Base-by-base conservation (phyloP, 345 rosid genomes). In the Moringa oleifera region DNA sequence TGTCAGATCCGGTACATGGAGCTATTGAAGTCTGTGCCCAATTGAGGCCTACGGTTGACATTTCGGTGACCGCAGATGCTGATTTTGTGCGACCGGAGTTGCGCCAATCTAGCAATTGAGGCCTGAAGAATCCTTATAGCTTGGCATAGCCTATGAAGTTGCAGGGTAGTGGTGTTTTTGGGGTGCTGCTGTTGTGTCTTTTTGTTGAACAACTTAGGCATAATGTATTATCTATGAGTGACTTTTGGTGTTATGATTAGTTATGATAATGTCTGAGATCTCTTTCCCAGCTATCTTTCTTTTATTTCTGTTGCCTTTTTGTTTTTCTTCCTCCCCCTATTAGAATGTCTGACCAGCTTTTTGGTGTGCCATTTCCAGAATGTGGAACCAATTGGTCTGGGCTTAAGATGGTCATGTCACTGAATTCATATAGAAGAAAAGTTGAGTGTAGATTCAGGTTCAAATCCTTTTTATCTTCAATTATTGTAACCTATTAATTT, bases 1-100 rank as follows among this genome's bases (percentile, higher is more conserved):
- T 84, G 23, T 83, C 91, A 0, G 98, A 92, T 46, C 91, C 94
- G 0, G 91, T 92, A 18, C 98, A 92, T 28, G 93, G 90, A 65
- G 98, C 91, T 45, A 77, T 87, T 6, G 77, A 84, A 63, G 97
- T 89, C 20, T 92, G 95, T 6, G 92, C 98, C 20, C 84, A 78
- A 62, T 66, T 92, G 78, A 87, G 98, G 69, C 97, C 97, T 6
- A 84, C 95, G 0, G 91, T 89, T 0, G 97, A 92, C 78, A 92
- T 92, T 61, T 89, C 98, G 0, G 93, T 89, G 55, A 77, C 98
- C 19, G 45, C 87, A 4, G 86, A 92, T 73, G 98, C 98, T 0
- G 95, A 92, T 68, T 92, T 92, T 37, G 98, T 92, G 37, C 95
- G 96, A 18, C 96, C 96, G 0, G 98, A 89, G 81, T 70, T 92